Percentiles rank a stretch among this genome's conserved stretches.
Conservation (phyloP, 2,329 filamentous ascomycete species). For the Penicillium sp. region DNA sequence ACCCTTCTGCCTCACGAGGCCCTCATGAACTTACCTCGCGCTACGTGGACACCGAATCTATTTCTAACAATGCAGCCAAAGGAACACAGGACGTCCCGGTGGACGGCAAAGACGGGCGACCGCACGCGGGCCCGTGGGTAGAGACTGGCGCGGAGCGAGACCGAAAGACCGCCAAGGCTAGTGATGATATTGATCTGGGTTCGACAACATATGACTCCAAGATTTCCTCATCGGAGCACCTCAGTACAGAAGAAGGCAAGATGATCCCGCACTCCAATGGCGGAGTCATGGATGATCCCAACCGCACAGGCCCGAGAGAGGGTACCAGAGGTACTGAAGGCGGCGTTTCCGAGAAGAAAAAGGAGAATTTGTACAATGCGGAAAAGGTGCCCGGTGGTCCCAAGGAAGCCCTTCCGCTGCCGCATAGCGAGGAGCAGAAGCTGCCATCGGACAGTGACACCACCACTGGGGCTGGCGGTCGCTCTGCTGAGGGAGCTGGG, state of each 20-base stretch:
- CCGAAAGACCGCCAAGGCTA: conserved; percentile 39
- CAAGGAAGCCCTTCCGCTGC: conserved; percentile 79
- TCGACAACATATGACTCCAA: conserved; percentile 22
- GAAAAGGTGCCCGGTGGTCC: conserved; percentile 77
- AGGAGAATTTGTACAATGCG: conserved; percentile 67
- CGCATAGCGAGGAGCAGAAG: conserved; percentile 76
- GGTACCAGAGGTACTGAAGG: conserved; percentile 87
- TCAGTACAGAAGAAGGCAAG: conserved; percentile 41
- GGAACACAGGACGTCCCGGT: conserved; percentile 80
- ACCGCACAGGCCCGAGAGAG: conserved; percentile 71
- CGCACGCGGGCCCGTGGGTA: conserved; percentile 76
- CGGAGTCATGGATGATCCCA: conserved; percentile 90
- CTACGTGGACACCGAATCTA: conserved; percentile 17
- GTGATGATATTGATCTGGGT: conserved; percentile 37
- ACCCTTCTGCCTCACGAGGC: conserved; percentile 12
- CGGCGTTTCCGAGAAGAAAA: conserved; percentile 83
- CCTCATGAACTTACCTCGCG: conserved; percentile 10
- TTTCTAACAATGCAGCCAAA: conserved; percentile 32
- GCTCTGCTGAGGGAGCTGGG: conserved; percentile 43
- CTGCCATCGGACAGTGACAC: conserved; percentile 43
- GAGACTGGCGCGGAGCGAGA: conserved; percentile 50
- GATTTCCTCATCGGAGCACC: conserved; percentile 29
- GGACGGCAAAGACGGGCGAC: conserved; percentile 90
- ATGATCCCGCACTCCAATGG: conserved; percentile 58
- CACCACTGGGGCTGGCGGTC: conserved; percentile 36